phyloP scores from a whole-genome alignment of 805 yeast species.

The Candida corydali region DNA sequence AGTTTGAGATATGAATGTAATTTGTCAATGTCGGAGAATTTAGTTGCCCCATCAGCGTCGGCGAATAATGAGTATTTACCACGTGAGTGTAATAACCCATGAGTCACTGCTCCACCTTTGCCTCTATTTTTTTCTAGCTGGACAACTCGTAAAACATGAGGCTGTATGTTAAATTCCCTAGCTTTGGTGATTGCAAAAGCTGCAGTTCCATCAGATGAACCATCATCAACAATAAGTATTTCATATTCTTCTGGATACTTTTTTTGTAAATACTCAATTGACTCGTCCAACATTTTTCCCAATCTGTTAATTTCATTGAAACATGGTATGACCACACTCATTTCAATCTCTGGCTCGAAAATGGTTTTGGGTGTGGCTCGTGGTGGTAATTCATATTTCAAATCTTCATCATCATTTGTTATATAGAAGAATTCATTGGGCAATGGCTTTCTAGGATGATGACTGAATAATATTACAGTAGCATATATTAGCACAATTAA shows the following conservation, averaged over 20 bases:
- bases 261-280: conserved; percentile 48
- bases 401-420: conserved; percentile 40
- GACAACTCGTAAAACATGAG: conserved; percentile 68
- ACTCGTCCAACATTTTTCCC: conserved; percentile 65
- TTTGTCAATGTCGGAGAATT: conserved; percentile 62
- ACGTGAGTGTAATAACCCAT: conserved; percentile 73
- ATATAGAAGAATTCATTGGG: conserved; percentile 50
- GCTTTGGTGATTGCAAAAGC: conserved; percentile 67
- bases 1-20: conserved; percentile 42
- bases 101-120: conserved; percentile 86
- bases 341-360: conserved; percentile 37
- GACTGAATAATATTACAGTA: conserved; percentile 49
- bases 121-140: conserved; percentile 76
- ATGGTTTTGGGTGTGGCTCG: conserved; percentile 21
- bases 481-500: conserved; percentile 21
- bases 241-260: conserved; percentile 51
- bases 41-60: conserved; percentile 96
- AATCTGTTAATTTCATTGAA: conserved; percentile 80
- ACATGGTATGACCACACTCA: conserved; percentile 90
- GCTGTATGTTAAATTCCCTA: conserved; percentile 40
- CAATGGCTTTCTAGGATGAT: conserved; percentile 55
- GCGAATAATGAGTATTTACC: conserved; percentile 82
- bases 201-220: conserved; percentile 78
- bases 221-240: conserved; percentile 86
- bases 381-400: conserved; percentile 29